Percentiles rank a stretch among this genome's conserved stretches.
Evolutionary conservation across 1,284 basidiomycete species (phyloP).

Genomic region (Tetrapyrgos nigripes): DNA sequence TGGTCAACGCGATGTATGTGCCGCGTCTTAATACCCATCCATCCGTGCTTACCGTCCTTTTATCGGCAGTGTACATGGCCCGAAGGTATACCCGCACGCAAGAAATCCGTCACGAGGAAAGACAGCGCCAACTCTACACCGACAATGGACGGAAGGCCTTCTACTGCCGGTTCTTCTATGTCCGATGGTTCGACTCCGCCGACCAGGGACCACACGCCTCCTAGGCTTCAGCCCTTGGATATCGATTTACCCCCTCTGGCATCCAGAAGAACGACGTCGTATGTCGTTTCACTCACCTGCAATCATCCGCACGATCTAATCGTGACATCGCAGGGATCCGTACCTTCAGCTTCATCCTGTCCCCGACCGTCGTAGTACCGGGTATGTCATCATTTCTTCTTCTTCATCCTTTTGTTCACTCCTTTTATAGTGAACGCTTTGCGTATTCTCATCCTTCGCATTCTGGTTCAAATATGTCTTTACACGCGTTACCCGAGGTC

Average conservation of each 20-base stretch:
- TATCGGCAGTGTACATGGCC: slow-evolving; percentile 81
- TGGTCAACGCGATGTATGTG: slow-evolving; percentile 75
- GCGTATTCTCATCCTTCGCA: slow-evolving; percentile 46
- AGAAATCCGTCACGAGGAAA: slow-evolving; percentile 55
- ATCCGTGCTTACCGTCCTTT: not conserved
- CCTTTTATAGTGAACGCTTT: slow-evolving; percentile 34
- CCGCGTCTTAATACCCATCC: slow-evolving; percentile 10
- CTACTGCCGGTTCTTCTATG: slow-evolving; percentile 68
- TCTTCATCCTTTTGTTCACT: slow-evolving; percentile 10
- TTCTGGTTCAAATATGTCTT: slow-evolving; percentile 43
- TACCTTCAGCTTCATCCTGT: slow-evolving; percentile 43
- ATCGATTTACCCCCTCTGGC: slow-evolving; percentile 55
- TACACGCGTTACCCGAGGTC: slow-evolving; percentile 67
- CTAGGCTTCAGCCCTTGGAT: slow-evolving; percentile 56
- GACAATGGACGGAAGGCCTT: slow-evolving; percentile 56
- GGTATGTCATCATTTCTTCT: slow-evolving; percentile 43
- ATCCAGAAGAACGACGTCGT: slow-evolving; percentile 59
- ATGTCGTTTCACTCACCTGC: slow-evolving; percentile 23
- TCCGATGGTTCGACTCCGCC: slow-evolving; percentile 71
- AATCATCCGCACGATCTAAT: slow-evolving; percentile 17
- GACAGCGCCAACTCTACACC: slow-evolving; percentile 36
- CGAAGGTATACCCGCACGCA: slow-evolving; percentile 68
- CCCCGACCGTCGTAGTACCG: slow-evolving; percentile 49
- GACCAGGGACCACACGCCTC: slow-evolving; percentile 65
- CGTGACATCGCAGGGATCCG: slow-evolving; percentile 23